phyloP scores from a whole-genome alignment of 2,329 filamentous ascomycete genomes.

The Chaetomiaceae sp. region DNA sequence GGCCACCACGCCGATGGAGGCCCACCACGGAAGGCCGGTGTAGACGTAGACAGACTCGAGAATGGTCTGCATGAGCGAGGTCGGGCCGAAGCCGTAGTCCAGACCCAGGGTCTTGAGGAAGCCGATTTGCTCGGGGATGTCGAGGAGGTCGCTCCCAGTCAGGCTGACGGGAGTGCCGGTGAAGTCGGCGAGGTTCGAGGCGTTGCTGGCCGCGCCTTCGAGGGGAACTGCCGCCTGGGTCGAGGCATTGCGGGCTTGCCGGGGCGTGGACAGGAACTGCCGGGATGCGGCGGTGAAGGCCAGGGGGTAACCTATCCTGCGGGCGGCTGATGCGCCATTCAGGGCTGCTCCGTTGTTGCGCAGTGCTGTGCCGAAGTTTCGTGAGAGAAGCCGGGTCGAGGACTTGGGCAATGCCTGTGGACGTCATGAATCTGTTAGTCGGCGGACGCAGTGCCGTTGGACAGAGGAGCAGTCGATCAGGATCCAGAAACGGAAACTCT shows the following conservation, averaged over 20 bases:
- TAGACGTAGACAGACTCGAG: constrained; percentile 81
- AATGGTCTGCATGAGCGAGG: constrained; percentile 65
- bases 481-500: too few relatives aligned
- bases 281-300: constrained; percentile 17
- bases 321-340: background rate
- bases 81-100: constrained; percentile 81
- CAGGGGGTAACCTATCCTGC: constrained; percentile 23
- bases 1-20: constrained; percentile 62
- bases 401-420: constrained; percentile 13
- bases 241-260: constrained; percentile 28
- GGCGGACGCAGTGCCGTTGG: too few relatives aligned
- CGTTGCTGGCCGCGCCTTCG: constrained; percentile 10
- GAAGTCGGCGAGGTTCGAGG: constrained; percentile 10
- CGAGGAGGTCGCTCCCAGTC: constrained; percentile 43
- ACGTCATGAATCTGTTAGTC: too few relatives aligned
- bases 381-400: constrained; percentile 13
- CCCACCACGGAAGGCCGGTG: constrained; percentile 76
- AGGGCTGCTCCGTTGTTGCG: constrained; percentile 14
- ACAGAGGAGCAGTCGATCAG: too few relatives aligned
- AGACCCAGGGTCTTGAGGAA: constrained; percentile 79
- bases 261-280: constrained; percentile 17
- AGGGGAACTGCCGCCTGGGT: constrained; percentile 19
- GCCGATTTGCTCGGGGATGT: constrained; percentile 70
- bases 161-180: constrained; percentile 29
- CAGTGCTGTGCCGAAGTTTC: constrained; percentile 30